phyloP scores from a whole-genome alignment of 2,329 filamentous ascomycete species.

The Leptographium lundbergii region DNA sequence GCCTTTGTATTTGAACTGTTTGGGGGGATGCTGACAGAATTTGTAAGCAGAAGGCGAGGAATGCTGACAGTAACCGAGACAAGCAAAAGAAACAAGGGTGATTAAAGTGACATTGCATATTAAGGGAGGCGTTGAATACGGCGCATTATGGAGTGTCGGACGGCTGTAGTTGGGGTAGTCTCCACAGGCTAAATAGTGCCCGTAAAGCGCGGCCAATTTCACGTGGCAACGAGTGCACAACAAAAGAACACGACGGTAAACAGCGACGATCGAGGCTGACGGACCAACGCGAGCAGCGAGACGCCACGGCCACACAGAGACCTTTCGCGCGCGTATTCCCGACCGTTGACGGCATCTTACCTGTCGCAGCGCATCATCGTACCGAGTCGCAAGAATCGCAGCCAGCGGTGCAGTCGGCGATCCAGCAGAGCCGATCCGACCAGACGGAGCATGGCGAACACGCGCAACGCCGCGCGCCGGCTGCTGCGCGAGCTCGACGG shows the following conservation, averaged over 20 bases:
- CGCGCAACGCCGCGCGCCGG: constrained; percentile 39
- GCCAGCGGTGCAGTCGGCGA: too few relatives aligned
- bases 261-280: not conserved
- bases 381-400: too few relatives aligned
- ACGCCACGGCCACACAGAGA: not conserved
- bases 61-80: too few relatives aligned
- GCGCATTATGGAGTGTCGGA: too few relatives aligned
- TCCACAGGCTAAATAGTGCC: not conserved
- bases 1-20: not conserved
- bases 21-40: not conserved
- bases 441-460: constrained; percentile 22
- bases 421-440: too few relatives aligned
- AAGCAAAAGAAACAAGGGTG: not conserved
- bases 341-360: not conserved
- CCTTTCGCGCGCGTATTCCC: not conserved
- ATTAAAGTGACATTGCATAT: too few relatives aligned
- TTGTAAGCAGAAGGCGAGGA: too few relatives aligned
- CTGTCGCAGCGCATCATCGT: not conserved
- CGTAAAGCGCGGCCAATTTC: not conserved
- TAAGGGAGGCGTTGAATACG: too few relatives aligned
- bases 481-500: constrained; percentile 45
- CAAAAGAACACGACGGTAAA: not conserved
- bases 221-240: not conserved
- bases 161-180: not conserved
- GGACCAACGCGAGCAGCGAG: not conserved